A percentile compares a stretch with the other conserved stretches of the same genome.
Conservation (phyloP, 139 green algal genomes). For the Spirogloea muscicola region DNA sequence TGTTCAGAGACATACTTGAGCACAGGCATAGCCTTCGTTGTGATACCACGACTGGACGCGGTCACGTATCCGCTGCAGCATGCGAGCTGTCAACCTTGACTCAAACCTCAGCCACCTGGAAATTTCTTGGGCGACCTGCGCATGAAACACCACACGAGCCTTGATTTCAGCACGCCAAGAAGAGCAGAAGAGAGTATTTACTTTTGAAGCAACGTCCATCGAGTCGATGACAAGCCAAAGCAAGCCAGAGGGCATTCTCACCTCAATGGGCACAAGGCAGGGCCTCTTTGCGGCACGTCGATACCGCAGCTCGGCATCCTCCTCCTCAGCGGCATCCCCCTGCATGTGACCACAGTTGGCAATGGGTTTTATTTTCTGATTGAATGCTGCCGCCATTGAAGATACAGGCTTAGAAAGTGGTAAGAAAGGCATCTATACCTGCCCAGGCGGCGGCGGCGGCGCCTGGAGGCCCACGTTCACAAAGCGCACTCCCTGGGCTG, state of each 20-base stretch:
- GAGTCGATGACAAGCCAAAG: too few relatives aligned
- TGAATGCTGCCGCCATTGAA: not conserved
- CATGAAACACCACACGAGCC: not conserved
- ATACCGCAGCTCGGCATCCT: not conserved
- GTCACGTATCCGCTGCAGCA: conserved; percentile 51
- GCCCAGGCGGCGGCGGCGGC: not conserved
- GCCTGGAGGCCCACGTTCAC: conserved; percentile 26
- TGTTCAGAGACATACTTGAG: conserved; percentile 16
- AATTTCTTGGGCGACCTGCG: not conserved
- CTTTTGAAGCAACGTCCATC: too few relatives aligned
- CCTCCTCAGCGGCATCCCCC: not conserved
- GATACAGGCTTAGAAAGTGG: too few relatives aligned
- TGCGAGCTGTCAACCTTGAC: conserved; percentile 6
- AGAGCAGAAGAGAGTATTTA: too few relatives aligned
- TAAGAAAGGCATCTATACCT: not conserved
- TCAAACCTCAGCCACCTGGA: not conserved
- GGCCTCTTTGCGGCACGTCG: not conserved
- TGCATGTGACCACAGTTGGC: not conserved
- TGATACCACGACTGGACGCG: conserved; percentile 74
- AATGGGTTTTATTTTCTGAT: not conserved
- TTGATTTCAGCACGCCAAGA: too few relatives aligned
- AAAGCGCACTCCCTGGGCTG: conserved; percentile 6
- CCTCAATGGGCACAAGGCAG: too few relatives aligned
- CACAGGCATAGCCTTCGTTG: conserved; percentile 61
- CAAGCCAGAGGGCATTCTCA: not conserved